Evolutionary conservation across 352 stramenopile species (phyloP).

Genomic region (Phytophthora fragariaefolia): DNA sequence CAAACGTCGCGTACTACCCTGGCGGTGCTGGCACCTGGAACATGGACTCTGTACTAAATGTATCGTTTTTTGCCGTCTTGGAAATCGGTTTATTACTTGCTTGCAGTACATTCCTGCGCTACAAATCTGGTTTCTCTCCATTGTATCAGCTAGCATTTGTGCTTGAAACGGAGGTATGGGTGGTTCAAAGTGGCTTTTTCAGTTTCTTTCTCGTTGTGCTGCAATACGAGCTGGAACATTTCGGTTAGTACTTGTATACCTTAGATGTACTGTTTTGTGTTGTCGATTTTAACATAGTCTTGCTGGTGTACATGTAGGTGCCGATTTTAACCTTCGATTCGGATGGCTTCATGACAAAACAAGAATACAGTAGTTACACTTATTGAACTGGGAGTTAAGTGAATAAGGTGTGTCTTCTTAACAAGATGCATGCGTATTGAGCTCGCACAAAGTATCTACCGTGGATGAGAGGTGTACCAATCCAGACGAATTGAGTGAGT

Average conservation of each 20-base stretch:
- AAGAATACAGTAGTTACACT: too few relatives aligned
- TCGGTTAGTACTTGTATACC: background rate
- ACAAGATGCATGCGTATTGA: too few relatives aligned
- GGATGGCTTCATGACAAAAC: too few relatives aligned
- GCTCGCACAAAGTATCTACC: too few relatives aligned
- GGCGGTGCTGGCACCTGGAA: background rate
- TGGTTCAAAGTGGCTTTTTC: background rate
- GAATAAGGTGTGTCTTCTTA: slow-evolving; percentile 21
- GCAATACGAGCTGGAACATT: background rate
- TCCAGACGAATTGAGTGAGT: too few relatives aligned
- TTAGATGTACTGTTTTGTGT: too few relatives aligned
- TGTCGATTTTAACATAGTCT: too few relatives aligned
- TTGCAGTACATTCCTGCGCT: background rate
- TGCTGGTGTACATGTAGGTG: too few relatives aligned
- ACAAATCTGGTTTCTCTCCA: background rate
- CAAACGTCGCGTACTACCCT: background rate
- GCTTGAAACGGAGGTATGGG: background rate
- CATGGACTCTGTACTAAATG: background rate
- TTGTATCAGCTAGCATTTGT: background rate
- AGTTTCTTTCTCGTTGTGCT: background rate
- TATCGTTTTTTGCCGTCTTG: background rate
- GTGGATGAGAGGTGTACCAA: too few relatives aligned
- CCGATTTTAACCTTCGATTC: too few relatives aligned
- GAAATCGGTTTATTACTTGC: background rate
- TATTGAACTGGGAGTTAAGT: too few relatives aligned